A percentile compares a stretch with the other conserved stretches of the same genome.
These are phyloP conservation scores for Trypanosoma theileri DNA, from an alignment of 208 protist genomes.

Conservation along the genomic window DNA sequence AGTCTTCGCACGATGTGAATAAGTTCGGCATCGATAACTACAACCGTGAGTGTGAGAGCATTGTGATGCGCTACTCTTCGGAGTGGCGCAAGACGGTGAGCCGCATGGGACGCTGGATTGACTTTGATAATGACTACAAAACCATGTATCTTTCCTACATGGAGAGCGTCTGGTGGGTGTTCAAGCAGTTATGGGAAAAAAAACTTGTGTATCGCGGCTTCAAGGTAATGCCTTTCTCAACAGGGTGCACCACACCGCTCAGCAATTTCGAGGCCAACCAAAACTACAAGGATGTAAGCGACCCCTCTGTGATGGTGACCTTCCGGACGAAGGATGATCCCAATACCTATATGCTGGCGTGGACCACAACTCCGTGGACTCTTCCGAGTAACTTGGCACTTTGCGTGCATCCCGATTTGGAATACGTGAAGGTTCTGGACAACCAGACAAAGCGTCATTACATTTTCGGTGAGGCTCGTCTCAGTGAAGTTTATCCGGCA, in stretches of 20 bases:
- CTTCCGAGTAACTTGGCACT: slow-evolving; percentile 99
- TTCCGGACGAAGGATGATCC: slow-evolving; percentile 91
- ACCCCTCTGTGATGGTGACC: slow-evolving; percentile 91
- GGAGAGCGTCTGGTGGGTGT: slow-evolving; percentile 99
- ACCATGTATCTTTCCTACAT: slow-evolving; percentile 99
- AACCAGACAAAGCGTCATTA: slow-evolving; percentile 80
- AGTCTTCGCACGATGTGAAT: slow-evolving; percentile 94
- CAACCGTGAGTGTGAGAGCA: slow-evolving; percentile 97
- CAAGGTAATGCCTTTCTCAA: slow-evolving; percentile 99
- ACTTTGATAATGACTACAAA: slow-evolving; percentile 99
- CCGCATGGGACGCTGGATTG: slow-evolving; percentile 99
- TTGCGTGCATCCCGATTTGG: slow-evolving; percentile 98
- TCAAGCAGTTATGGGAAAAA: slow-evolving; percentile 98
- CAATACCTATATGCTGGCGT: slow-evolving; percentile 95
- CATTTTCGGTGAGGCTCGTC: slow-evolving; percentile 74
- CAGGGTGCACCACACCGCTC: slow-evolving; percentile 97
- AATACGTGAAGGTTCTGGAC: slow-evolving; percentile 97
- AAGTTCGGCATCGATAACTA: slow-evolving; percentile 98
- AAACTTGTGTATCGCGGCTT: slow-evolving; percentile 98
- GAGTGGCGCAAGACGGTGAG: slow-evolving; percentile 98
- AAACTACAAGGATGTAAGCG: slow-evolving; percentile 98
- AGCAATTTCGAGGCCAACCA: slow-evolving; percentile 99
- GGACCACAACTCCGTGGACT: slow-evolving; percentile 99
- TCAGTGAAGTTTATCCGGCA: slow-evolving; percentile 69
- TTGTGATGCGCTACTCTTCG: slow-evolving; percentile 98